Percentiles rank a stretch among this genome's conserved stretches.
Conservation (phyloP, 2,329 filamentous ascomycete species). For the Botrytis medusae region DNA sequence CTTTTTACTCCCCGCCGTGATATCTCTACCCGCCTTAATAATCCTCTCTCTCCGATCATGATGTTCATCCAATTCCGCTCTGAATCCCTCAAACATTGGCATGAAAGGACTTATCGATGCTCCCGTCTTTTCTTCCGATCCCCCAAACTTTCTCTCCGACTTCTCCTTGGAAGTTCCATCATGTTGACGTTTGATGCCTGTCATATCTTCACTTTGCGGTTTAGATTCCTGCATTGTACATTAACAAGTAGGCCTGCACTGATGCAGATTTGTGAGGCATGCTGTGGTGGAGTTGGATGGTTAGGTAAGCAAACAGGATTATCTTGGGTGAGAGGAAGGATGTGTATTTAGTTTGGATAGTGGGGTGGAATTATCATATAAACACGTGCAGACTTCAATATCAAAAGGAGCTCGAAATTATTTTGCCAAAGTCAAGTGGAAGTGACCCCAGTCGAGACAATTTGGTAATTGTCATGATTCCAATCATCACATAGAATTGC, state of each 20-base stretch:
- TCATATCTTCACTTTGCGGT: constrained; percentile 8
- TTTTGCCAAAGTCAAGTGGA: not conserved
- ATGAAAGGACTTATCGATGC: constrained; percentile 49
- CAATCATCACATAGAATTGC: not conserved
- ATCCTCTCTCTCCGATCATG: constrained; percentile 89
- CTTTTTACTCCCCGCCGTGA: constrained; percentile 94
- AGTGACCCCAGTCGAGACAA: not conserved
- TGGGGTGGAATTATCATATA: not conserved
- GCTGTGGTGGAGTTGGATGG: constrained; percentile 3
- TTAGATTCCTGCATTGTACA: constrained; percentile 6
- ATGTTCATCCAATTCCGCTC: constrained; percentile 87
- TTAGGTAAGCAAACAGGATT: constrained; percentile 9
- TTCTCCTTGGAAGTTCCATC: constrained; percentile 22
- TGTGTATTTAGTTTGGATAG: not conserved
- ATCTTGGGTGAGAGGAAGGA: not conserved
- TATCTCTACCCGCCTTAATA: constrained; percentile 87
- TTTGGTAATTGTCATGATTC: not conserved
- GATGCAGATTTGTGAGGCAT: constrained; percentile 16
- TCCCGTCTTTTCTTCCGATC: constrained; percentile 43
- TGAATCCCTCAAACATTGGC: constrained; percentile 82
- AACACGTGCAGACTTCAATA: constrained; percentile 11
- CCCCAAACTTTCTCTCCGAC: constrained; percentile 40
- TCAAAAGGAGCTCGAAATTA: not conserved
- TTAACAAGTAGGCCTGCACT: not conserved
- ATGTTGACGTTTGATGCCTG: constrained; percentile 20